Percentiles rank a stretch among this genome's conserved stretches.
These are phyloP conservation scores for Tricholoma flavovirens DNA, from an alignment of 768 basidiomycete species.

Conservation along the genomic window DNA sequence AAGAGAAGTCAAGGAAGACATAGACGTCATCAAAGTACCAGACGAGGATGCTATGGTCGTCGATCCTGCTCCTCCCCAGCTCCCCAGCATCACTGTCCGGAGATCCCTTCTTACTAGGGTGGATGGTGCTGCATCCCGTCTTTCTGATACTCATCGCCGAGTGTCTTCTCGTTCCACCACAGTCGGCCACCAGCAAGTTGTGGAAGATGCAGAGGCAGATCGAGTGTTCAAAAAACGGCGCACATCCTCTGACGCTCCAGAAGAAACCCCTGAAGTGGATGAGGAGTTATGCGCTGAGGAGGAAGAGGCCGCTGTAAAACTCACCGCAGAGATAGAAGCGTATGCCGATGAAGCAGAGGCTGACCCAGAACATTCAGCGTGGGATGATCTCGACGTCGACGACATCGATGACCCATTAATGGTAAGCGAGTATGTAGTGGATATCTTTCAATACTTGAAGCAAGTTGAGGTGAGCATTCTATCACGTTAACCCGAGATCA, in stretches of 20 bases:
- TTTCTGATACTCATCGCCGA: constrained; percentile 19
- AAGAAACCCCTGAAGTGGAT: constrained; percentile 35
- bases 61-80: constrained; percentile 33
- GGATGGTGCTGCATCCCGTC: constrained; percentile 18
- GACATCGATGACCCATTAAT: constrained; percentile 93
- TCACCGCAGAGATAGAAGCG: constrained; percentile 46
- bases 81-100: constrained; percentile 37
- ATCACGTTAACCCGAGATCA: neutral
- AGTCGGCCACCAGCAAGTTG: constrained; percentile 23
- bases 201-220: constrained; percentile 51
- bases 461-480: constrained; percentile 64
- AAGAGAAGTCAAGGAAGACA: constrained; percentile 27
- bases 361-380: constrained; percentile 58
- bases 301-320: constrained; percentile 36
- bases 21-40: constrained; percentile 17
- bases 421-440: constrained; percentile 94
- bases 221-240: constrained; percentile 71
- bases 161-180: constrained; percentile 18
- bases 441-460: constrained; percentile 92
- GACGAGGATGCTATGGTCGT: constrained; percentile 54
- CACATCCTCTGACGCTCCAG: constrained; percentile 59
- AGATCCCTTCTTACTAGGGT: constrained; percentile 31
- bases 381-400: constrained; percentile 92
- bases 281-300: constrained; percentile 35
- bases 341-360: constrained; percentile 53